Base-by-base conservation (phyloP, 768 basidiomycete species). In the Tubosaeta brunneosetosa region DNA sequence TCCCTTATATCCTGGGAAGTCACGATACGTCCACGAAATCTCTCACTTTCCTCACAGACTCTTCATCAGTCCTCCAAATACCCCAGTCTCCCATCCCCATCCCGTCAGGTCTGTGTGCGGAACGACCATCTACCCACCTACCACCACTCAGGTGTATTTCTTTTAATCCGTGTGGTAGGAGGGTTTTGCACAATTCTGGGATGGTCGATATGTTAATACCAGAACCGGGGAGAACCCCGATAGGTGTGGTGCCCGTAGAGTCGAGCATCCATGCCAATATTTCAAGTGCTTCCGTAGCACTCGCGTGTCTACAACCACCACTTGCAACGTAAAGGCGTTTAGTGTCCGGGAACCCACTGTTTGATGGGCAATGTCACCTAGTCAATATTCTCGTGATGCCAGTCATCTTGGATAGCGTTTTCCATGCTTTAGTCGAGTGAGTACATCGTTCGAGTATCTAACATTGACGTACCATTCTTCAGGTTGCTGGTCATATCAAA, bases 101-200 rank as follows among this genome's bases (percentile, higher is more conserved):
- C 0, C 78, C 80, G 10, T 74, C 72, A 11, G 69, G 76, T 56
- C 78, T 74, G 64, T 76, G 77, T 11, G 55, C 13, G 77, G 84
- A 85, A 44, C 57, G 65, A 41, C 85, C 72, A 6, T 79, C 74
- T 0, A 76, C 46, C 86, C 86, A 91, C 31, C 64, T 61, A 2
- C 86, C 88, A 0, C 81, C 90, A 56, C 88, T 91, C 52, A 91
- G 63, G 63, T 92, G 90, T 1, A 92, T 72, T 65, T 91, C 88
- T 22, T 69, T 70, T 22, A 89, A 64, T 6, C 85, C 85, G 25
- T 76, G 68, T 0, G 82, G 79, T 22, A 82, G 59, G 34, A 91
- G 71, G 17, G 68, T 58, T 19, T 74, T 60, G 46, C 88, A 70
- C 32, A 92, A 43, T 11, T 57, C 47, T 1, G 70, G 64, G n/a